These are phyloP conservation scores for Infundibulicybe gibba DNA, from an alignment of 768 basidiomycete genomes.

Conservation along the genomic window DNA sequence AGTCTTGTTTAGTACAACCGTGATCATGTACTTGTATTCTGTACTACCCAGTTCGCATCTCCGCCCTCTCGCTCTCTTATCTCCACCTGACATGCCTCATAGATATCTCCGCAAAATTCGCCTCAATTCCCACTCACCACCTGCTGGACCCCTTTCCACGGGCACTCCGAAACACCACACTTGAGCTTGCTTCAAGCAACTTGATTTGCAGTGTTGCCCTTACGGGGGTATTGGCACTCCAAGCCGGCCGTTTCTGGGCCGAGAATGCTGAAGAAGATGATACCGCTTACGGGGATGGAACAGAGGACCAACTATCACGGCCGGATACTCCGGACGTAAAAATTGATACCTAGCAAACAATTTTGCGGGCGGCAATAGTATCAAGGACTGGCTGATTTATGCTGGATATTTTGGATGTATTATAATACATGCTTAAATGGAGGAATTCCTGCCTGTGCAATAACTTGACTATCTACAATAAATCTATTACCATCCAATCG, in stretches of 20 bases:
- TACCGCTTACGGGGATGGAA: slow-evolving; percentile 31
- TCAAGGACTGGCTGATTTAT: slow-evolving; percentile 8
- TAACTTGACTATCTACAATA: neutral
- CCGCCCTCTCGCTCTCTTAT: slow-evolving; percentile 1
- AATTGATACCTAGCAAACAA: slow-evolving; percentile 4
- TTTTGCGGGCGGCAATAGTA: neutral
- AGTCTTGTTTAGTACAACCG: slow-evolving; percentile 78
- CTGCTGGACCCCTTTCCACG: slow-evolving; percentile 60
- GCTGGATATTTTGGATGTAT: slow-evolving; percentile 13
- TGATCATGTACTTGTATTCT: slow-evolving; percentile 69
- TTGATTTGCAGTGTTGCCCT: slow-evolving; percentile 86
- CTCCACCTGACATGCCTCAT: slow-evolving; percentile 2
- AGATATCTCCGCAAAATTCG: slow-evolving; percentile 63
- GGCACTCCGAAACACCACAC: slow-evolving; percentile 55
- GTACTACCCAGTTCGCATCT: slow-evolving; percentile 70
- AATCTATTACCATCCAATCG: neutral
- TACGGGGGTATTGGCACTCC: slow-evolving; percentile 81
- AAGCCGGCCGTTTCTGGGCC: slow-evolving; percentile 84
- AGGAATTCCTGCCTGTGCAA: neutral
- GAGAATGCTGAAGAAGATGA: slow-evolving; percentile 67
- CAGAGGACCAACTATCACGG: slow-evolving; percentile 16
- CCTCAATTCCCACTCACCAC: slow-evolving; percentile 47
- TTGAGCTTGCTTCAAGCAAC: slow-evolving; percentile 80
- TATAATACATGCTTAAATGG: slow-evolving; percentile 10
- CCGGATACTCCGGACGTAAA: slow-evolving; percentile 28